A percentile compares a stretch with the other conserved stretches of the same genome.
Evolutionary conservation across 1,284 basidiomycete genomes (phyloP).

Genomic region (Cryptococcus sp.): DNA sequence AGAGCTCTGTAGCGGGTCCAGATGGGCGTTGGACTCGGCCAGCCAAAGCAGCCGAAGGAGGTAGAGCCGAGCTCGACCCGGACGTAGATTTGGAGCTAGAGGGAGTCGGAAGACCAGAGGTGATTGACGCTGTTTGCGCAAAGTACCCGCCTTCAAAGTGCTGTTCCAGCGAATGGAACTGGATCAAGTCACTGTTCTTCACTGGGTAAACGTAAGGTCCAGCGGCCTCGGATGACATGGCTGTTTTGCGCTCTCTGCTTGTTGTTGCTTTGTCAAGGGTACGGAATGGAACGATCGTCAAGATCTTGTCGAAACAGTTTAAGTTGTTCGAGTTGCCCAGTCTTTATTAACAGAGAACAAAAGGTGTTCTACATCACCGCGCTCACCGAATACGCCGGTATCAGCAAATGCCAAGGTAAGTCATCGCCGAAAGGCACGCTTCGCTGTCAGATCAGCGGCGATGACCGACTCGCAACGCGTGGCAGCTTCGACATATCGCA

Average conservation of each 20-base stretch:
- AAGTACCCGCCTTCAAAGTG: constrained; percentile 48
- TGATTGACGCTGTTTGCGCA: constrained; percentile 28
- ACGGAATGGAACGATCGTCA: too few species aligned
- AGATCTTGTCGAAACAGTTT: too few species aligned
- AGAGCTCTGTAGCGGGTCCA: constrained; percentile 20
- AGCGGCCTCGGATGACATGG: not conserved
- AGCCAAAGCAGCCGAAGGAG: constrained; percentile 8
- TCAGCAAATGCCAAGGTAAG: too few species aligned
- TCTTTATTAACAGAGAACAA: too few species aligned
- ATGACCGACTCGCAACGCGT: too few species aligned
- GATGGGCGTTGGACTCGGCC: constrained; percentile 19
- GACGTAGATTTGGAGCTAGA: constrained; percentile 9
- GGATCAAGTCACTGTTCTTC: constrained; percentile 30
- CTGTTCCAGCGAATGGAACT: constrained; percentile 28
- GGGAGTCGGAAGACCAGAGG: constrained; percentile 11
- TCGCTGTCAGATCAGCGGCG: too few species aligned
- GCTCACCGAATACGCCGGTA: too few species aligned
- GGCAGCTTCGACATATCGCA: too few species aligned
- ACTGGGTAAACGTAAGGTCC: constrained; percentile 25
- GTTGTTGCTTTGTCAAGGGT: too few species aligned
- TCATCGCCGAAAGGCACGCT: too few species aligned
- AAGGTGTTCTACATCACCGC: too few species aligned
- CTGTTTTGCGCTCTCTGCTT: not conserved
- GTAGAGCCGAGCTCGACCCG: not conserved
- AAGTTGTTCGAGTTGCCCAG: too few species aligned